Base-by-base conservation (phyloP, 441 rosid genomes). In the Syzygium syzygioides region DNA sequence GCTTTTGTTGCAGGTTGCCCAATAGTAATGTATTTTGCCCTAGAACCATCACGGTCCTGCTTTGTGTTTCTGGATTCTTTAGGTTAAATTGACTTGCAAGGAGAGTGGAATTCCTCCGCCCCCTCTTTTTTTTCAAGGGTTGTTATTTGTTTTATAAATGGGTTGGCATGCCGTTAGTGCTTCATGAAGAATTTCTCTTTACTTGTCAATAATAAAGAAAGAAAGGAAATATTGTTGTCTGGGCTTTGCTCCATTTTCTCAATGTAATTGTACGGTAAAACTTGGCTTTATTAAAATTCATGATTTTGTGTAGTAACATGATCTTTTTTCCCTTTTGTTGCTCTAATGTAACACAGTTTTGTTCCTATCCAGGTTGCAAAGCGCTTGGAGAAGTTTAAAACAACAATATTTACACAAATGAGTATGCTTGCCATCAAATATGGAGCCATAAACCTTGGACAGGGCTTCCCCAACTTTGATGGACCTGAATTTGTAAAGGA, bases 401-500 rank as follows among this genome's bases (percentile, higher is more conserved):
- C 99, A 14, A 96, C 98, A 25, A 96, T 98, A 86, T 98, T 96
- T 90, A 98, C 99, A 23, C 97, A 96, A 53, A 98, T 96, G 99
- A 96, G 98, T 87, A 92, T 89, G 64, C 97, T 98, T 68, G 98
- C 98, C 79, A 89, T 92, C 88, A 96, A 96, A 91, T 95, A 95
- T 86, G 97, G 98, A 87, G 99, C 99, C 15, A 95, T 98, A 88
- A 98, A 98, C 85, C 93, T 98, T 55, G 98, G 99, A 52, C 99
- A 96, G 91, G 99, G 99, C 86, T 97, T 97, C 88, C 99, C 99
- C n/a, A 96, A 96, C 92, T 97, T 96, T 71, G 99, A 96, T 83
- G 99, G 99, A 89, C 99, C 98, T n/a, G 98, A 96, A n/a, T 98
- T 97, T 91, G 96, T 98, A 26, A 96, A 98, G 92, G 98, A 97